Percentiles rank a stretch among this genome's conserved stretches.
Evolutionary conservation across 2,329 filamentous ascomycete genomes (phyloP).

Genomic region (Ampelomyces quisqualis): DNA sequence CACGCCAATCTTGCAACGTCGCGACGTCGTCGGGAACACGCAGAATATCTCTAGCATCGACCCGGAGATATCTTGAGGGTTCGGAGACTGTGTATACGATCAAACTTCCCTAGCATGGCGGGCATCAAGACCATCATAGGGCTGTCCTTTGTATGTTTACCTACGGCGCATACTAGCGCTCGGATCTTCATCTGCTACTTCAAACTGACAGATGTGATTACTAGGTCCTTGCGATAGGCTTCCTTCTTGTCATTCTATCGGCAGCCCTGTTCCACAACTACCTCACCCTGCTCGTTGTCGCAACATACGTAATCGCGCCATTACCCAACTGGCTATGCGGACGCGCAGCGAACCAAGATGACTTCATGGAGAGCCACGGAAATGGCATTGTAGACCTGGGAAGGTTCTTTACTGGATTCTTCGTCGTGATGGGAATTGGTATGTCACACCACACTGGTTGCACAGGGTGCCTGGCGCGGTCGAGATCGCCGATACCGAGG

Average conservation of each 20-base stretch:
- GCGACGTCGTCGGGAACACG: not conserved
- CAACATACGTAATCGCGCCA: constrained; percentile 89
- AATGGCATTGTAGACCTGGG: constrained; percentile 90
- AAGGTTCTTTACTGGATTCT: constrained; percentile 88
- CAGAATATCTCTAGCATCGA: not conserved
- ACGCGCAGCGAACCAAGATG: constrained; percentile 86
- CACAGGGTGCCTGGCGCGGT: no score
- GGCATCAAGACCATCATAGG: constrained; percentile 99
- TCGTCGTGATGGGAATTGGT: constrained; percentile 98
- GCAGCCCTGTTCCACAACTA: constrained; percentile 94
- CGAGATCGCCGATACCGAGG: no score
- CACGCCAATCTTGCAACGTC: constrained; percentile 5
- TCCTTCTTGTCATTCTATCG: constrained; percentile 97
- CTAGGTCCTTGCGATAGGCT: constrained; percentile 90
- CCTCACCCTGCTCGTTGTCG: constrained; percentile 92
- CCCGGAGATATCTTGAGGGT: no score
- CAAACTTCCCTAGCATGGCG: constrained; percentile 57
- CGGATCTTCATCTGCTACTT: not conserved
- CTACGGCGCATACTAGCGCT: constrained; percentile 17
- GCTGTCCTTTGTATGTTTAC: constrained; percentile 79
- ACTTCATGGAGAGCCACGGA: constrained; percentile 85
- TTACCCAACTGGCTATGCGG: constrained; percentile 95
- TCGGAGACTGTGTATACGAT: not conserved
- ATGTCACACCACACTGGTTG: constrained; percentile 45
- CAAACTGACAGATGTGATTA: constrained; percentile 4